These are phyloP conservation scores for Flaveria robusta DNA, from an alignment of 129 eudicot genomes.

Conservation along the genomic window DNA sequence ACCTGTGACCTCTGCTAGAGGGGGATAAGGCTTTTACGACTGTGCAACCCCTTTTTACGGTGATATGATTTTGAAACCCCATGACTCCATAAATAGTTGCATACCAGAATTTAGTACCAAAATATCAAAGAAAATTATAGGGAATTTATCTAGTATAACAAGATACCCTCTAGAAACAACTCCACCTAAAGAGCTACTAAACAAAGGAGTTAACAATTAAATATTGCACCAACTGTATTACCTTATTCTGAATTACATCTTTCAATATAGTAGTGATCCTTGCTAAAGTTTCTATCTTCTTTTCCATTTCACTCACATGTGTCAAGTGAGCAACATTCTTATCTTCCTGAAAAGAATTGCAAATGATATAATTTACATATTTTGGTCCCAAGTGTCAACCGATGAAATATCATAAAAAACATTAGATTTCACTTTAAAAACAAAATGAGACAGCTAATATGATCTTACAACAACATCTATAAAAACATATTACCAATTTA, in stretches of 20 bases:
- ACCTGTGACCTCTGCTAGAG: too few relatives aligned
- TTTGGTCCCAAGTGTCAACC: background rate
- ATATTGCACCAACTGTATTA: slow-evolving; percentile 30
- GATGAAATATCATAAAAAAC: background rate
- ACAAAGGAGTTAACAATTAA: background rate
- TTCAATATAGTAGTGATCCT: slow-evolving; percentile 90
- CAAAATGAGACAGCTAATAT: background rate
- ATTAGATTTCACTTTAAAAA: background rate
- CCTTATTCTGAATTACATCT: slow-evolving; percentile 97
- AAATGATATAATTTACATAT: slow-evolving; percentile 11
- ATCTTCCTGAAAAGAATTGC: slow-evolving; percentile 67
- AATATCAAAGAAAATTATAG: too few relatives aligned
- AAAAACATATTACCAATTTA: too few relatives aligned
- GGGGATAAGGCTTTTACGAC: too few relatives aligned
- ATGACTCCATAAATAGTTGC: too few relatives aligned
- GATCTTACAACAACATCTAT: background rate
- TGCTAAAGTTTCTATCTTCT: slow-evolving; percentile 88
- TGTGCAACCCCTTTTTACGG: background rate
- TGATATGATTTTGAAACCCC: background rate
- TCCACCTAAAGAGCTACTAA: too few relatives aligned
- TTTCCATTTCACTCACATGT: slow-evolving; percentile 93
- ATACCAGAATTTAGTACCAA: too few relatives aligned
- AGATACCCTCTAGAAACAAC: too few relatives aligned
- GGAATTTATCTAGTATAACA: too few relatives aligned
- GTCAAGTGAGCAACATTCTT: slow-evolving; percentile 95